Evolutionary conservation across 2,329 filamentous ascomycete genomes (phyloP).

Genomic region (Fusarium sp.): DNA sequence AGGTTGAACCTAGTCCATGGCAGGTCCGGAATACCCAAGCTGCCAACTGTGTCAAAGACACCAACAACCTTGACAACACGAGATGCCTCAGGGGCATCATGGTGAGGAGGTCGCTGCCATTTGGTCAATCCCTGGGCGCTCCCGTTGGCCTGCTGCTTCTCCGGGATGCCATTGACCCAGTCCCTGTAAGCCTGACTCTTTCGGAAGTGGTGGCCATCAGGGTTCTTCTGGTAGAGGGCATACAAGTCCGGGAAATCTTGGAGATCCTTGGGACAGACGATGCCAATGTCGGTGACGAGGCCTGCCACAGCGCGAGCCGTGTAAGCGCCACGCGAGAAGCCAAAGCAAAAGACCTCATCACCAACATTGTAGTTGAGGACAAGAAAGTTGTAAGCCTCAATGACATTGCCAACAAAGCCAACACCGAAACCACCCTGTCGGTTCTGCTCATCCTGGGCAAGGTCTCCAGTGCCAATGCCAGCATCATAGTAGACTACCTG

Average conservation of each 20-base stretch:
- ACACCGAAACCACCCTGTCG: slow-evolving; percentile 42
- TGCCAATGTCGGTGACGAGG: slow-evolving; percentile 44
- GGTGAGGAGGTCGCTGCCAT: slow-evolving; percentile 38
- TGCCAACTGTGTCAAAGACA: slow-evolving; percentile 43
- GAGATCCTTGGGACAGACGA: slow-evolving; percentile 42
- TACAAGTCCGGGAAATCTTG: slow-evolving; percentile 44
- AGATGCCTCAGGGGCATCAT: slow-evolving; percentile 38
- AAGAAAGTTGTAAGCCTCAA: slow-evolving; percentile 52
- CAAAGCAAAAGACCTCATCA: slow-evolving; percentile 51
- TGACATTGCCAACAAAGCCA: slow-evolving; percentile 48
- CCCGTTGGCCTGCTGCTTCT: slow-evolving; percentile 23
- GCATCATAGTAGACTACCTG: slow-evolving; percentile 54
- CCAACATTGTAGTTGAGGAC: slow-evolving; percentile 49
- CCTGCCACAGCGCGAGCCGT: slow-evolving; percentile 52
- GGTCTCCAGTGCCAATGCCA: slow-evolving; percentile 47
- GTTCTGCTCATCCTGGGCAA: slow-evolving; percentile 28
- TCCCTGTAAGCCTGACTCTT: slow-evolving; percentile 39
- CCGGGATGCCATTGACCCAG: slow-evolving; percentile 40
- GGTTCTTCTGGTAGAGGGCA: slow-evolving; percentile 40
- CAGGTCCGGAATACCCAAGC: slow-evolving; percentile 42
- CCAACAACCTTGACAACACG: slow-evolving; percentile 39
- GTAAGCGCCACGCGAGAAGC: slow-evolving; percentile 53
- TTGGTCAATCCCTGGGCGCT: slow-evolving; percentile 8
- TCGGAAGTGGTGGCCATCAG: slow-evolving; percentile 33
- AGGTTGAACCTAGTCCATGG: slow-evolving; percentile 37